Conservation (phyloP, 768 basidiomycete genomes). For the Psilocybe tampanensis region DNA sequence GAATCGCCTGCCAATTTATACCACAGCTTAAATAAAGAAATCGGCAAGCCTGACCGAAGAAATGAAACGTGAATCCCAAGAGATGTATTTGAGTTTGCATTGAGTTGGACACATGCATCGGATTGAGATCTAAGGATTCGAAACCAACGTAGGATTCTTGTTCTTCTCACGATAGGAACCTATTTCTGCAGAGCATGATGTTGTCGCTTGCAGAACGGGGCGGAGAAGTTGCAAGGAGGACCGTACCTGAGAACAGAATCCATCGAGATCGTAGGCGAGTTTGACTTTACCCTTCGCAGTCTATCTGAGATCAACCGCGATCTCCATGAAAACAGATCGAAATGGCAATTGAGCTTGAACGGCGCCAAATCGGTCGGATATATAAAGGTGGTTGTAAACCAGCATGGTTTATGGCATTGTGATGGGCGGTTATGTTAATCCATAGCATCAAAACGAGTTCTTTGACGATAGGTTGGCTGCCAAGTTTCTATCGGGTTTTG, state of each 20-base stretch:
- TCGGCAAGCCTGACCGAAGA: constrained; percentile 39
- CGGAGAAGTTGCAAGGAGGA: constrained; percentile 36
- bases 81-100: constrained; percentile 59
- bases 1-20: constrained; percentile 18
- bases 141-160: constrained; percentile 42
- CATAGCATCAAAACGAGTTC: constrained; percentile 8
- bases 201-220: constrained; percentile 44
- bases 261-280: constrained; percentile 39
- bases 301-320: constrained; percentile 40
- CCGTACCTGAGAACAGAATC: constrained; percentile 34
- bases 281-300: constrained; percentile 37
- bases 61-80: constrained; percentile 39
- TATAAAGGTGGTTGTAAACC: neutral
- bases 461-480: neutral
- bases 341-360: constrained; percentile 36
- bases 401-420: constrained; percentile 6
- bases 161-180: constrained; percentile 39
- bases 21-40: constrained; percentile 29
- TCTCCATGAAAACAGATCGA: constrained; percentile 32
- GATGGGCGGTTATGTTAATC: neutral
- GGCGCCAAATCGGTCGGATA: constrained; percentile 23
- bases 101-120: constrained; percentile 54
- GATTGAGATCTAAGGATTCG: constrained; percentile 38
- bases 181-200: constrained; percentile 31
- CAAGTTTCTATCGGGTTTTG: constrained; percentile 7